These are phyloP conservation scores for Fusarium sp. DNA, from an alignment of 2,329 filamentous ascomycete genomes.

Conservation along the genomic window DNA sequence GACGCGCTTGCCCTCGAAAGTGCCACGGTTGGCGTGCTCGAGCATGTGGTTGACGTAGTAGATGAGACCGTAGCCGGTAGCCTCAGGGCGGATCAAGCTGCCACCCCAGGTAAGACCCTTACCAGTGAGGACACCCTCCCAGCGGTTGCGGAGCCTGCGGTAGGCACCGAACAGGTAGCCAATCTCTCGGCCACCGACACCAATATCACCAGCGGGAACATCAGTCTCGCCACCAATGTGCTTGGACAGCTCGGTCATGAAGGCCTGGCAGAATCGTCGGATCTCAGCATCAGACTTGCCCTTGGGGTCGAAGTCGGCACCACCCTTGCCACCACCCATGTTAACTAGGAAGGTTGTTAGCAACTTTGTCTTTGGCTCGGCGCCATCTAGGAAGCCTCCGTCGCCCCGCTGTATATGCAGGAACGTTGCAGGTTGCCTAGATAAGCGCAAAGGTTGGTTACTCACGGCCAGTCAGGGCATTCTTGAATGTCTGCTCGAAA, in stretches of 20 bases:
- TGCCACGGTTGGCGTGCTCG: slow-evolving; percentile 86
- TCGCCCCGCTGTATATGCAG: slow-evolving; percentile 30
- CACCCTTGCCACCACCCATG: slow-evolving; percentile 98
- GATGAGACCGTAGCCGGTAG: slow-evolving; percentile 94
- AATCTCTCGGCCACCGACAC: slow-evolving; percentile 91
- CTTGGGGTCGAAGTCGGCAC: slow-evolving; percentile 98
- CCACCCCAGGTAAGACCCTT: slow-evolving; percentile 96
- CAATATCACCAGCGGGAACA: slow-evolving; percentile 96
- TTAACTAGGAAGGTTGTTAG: slow-evolving; percentile 51
- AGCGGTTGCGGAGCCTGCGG: slow-evolving; percentile 87
- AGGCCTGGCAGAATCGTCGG: slow-evolving; percentile 93
- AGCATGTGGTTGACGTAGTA: slow-evolving; percentile 99
- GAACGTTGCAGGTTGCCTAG: slow-evolving; percentile 5
- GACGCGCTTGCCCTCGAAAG: slow-evolving; percentile 90
- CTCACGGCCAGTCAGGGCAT: slow-evolving; percentile 94
- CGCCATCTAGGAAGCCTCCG: background rate
- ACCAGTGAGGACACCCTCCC: slow-evolving; percentile 96
- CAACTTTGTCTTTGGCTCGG: slow-evolving; percentile 8
- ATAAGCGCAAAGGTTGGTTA: slow-evolving; percentile 41
- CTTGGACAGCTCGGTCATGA: slow-evolving; percentile 95
- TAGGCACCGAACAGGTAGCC: slow-evolving; percentile 96
- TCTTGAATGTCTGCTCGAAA: slow-evolving; percentile 99
- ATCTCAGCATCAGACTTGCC: slow-evolving; percentile 98
- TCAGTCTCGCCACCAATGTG: slow-evolving; percentile 98
- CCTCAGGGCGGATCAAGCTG: slow-evolving; percentile 93